Conservation (phyloP, 2,329 filamentous ascomycete genomes). For the Aureobasidium melanogenum region DNA sequence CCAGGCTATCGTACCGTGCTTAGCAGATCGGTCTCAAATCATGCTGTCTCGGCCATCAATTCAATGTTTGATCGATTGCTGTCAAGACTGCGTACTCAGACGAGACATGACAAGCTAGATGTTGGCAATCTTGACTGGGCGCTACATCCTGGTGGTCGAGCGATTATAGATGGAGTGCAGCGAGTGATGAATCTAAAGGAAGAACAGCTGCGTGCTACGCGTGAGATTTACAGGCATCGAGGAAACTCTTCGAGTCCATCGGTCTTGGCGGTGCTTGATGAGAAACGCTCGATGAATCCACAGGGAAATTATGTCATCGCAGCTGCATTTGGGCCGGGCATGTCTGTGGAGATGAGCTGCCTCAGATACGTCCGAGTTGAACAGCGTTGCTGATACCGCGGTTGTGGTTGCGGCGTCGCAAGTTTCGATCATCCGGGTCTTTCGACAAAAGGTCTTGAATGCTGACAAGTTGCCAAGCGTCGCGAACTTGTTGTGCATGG, state of each 20-base stretch:
- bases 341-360: not conserved
- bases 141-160: constrained; percentile 60
- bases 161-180: constrained; percentile 57
- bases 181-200: constrained; percentile 47
- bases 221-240: constrained; percentile 58
- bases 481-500: too few species aligned
- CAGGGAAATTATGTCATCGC: not conserved
- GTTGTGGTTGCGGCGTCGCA: too few species aligned
- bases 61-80: not conserved
- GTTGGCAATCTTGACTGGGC: constrained; percentile 59
- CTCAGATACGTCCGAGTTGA: too few species aligned
- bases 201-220: constrained; percentile 61
- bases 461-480: too few species aligned
- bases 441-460: too few species aligned
- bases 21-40: not conserved
- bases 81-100: accelerated
- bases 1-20: not conserved
- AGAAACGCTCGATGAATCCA: constrained; percentile 33
- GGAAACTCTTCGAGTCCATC: constrained; percentile 62
- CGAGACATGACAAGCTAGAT: not conserved
- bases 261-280: constrained; percentile 58
- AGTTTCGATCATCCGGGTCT: too few species aligned
- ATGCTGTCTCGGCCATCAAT: not conserved
- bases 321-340: not conserved
- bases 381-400: too few species aligned